Evolutionary conservation across 2,329 filamentous ascomycete species (phyloP), one percentile per base, ranked within the genome.

Genomic region (Dryadomyces sulphureus): DNA sequence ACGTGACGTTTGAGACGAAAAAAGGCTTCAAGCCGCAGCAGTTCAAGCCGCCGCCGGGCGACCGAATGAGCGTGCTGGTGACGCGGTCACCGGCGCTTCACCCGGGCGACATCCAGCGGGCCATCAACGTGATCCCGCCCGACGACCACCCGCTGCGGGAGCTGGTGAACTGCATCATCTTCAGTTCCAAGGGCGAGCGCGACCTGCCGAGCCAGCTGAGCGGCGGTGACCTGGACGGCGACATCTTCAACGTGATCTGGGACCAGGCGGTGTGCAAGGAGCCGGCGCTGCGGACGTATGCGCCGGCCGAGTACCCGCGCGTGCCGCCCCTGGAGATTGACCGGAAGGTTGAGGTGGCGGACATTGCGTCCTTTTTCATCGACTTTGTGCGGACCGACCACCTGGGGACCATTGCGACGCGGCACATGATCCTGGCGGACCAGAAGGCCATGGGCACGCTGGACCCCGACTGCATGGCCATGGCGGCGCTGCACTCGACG

Each of bases 291-390:
- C 20, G 14, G 0, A 65, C 62, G 0, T 75, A 68, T n/a, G 0
- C 3, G 1, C 75, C 87, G 0, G 85, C 86, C 0, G 76, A 87
- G 51, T 93, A 94, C 53, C 72, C 77, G 3, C 69, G 75, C 1
- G 66, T 74, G 0, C 16, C 53, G 0, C 74, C 82, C 0, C 49
- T 68, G 0, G 67, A 79, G 41, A 70, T 93, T n/a, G 67, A 70
- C 7, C 68, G 81, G 1, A 50, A 62, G 0, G 82, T 93, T 0
- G 61, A 60, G 1, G 60, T 61, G 2, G 59, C 72, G 1, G 85
- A 93, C 53, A 92, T 94, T 64, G 78, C 77, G 0, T 67, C 82
- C 11, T 92, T 90, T 60, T 92, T 94, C 51, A 69, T 93, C n/a
- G 67, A 78, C 16, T 87, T 86, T 50, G 84, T 86, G 77, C 68